Base-by-base conservation (phyloP, 2,329 filamentous ascomycete genomes). In the Xylaria sp. region DNA sequence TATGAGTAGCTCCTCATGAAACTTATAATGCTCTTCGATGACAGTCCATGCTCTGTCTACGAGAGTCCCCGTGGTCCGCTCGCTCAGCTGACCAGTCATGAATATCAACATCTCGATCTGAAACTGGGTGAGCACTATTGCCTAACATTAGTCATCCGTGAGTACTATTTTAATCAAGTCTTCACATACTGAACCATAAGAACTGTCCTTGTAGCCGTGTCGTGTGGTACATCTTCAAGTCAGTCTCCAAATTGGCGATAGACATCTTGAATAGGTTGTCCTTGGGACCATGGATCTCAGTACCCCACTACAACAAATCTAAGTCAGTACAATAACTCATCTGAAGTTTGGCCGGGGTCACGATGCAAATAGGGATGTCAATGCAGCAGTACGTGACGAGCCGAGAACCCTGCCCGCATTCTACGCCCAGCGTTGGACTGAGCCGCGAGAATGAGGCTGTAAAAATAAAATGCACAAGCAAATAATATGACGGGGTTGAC, bases 241-340 rank as follows among this genome's bases (percentile, higher is more conserved):
- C 83, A 69, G 86, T 82, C 72, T 87, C 85, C 20, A 83, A 80
- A 33, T 83, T 79, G 49, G 82, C 80, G 26, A 89, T 73, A 1
- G 86, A 81, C 15, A 88, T 79, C 72, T 85, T 85, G 80, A 89
- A 89, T 7, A 88, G 77, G 63, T 86, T 86, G 73, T 89, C 87
- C 54, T 83, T 82, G 23, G 81, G 77, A 23, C 80, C 81, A 40
- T 81, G 80, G 9, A 87, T 81, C 71, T 88, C 86, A 1, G 80
- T 83, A 9, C 82, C 83, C 78, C 82, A 85, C 72, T 86, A 15
- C 54, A 57, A 23, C 3, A 13, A 3, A 31, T 49, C 36, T 31
- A 10, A 26, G 36, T 71, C 54, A 71, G 67, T 48, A 66, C 6
- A 17, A 48, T 28, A 6, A 53, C 17, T 54, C 36, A 31, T 51